A percentile compares a stretch with the other conserved stretches of the same genome.
Evolutionary conservation across 1,284 basidiomycete genomes (phyloP).

Genomic region (Trichosporon asahii): DNA sequence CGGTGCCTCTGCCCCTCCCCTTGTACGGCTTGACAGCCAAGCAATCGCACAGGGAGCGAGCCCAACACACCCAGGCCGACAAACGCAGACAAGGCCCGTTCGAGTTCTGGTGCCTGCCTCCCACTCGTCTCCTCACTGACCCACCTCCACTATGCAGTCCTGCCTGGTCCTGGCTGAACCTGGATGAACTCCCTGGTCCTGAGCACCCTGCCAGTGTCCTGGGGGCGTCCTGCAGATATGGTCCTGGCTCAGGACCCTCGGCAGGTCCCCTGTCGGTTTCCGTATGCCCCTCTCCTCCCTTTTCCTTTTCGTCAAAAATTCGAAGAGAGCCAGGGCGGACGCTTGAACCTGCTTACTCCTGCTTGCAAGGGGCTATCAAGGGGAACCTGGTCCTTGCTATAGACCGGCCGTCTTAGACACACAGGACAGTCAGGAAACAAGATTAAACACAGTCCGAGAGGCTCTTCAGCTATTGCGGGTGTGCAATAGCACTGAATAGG

Average conservation of each 20-base stretch:
- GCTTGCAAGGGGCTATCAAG: not conserved
- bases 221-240: not conserved
- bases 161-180: not conserved
- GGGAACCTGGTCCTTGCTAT: not conserved
- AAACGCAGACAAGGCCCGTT: not conserved
- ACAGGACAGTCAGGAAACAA: slow-evolving; percentile 4
- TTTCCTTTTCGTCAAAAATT: not conserved
- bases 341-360: not conserved
- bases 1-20: not conserved
- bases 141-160: not conserved
- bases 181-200: not conserved
- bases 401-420: not conserved
- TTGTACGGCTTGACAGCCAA: not conserved
- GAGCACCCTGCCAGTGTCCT: not conserved
- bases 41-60: too few species aligned
- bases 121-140: slow-evolving; percentile 7
- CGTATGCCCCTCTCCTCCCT: not conserved
- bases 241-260: not conserved
- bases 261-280: not conserved
- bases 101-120: slow-evolving; percentile 7
- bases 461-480: not conserved
- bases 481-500: not conserved
- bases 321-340: not conserved
- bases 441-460: not conserved
- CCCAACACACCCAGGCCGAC: too few species aligned